Evolutionary conservation across 257 asterid genomes (phyloP), one percentile per base, ranked within the genome.

Genomic region (Penstemon davidsonii): DNA sequence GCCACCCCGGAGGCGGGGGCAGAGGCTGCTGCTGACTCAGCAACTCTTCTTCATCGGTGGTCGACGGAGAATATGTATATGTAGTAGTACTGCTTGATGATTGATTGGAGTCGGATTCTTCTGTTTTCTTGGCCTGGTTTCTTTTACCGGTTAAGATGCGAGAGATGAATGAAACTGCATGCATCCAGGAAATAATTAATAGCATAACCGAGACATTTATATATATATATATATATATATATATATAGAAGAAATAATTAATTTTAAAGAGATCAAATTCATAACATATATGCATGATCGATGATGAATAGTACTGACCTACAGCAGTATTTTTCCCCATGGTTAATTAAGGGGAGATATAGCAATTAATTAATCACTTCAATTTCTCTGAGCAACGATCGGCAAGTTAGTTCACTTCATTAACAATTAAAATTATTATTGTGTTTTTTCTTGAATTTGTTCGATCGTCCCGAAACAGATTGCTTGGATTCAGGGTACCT

Each of bases 281-380:
- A 58, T 37, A 10, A 9, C 5, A 57, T 38, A 38, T 25, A 25
- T 25, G 33, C 33, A 25, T 25, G 33, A 25, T 25, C 33, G 44
- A 40, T 7, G 9, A 41, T 40, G 65, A 5, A 58, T 8, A 19
- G 38, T 18, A 60, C 18, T 60, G 39, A 60, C 65, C 47, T 60
- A 60, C 65, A 5, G 65, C 50, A 60, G 41, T 80, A 69, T 80
- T 83, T 3, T 83, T 79, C 60, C 69, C 70, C 44, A 62, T 80
- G 38, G 73, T n/a, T 71, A 79, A 15, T 15, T 15, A 15, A 15
- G 18, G 18, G 18, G 18, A 15, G 0, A 15, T 15, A 15, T 15
- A 15, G 18, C 18, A 15, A 15, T 15, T 15, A 15, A 15, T 15
- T 15, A 15, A 15, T 15, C 18, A 15, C 18, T 15, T 15, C 18